Percentiles rank a stretch among this genome's conserved stretches.
Evolutionary conservation across 164 flowering plant species (phyloP).

Genomic region (Stephania japonica): DNA sequence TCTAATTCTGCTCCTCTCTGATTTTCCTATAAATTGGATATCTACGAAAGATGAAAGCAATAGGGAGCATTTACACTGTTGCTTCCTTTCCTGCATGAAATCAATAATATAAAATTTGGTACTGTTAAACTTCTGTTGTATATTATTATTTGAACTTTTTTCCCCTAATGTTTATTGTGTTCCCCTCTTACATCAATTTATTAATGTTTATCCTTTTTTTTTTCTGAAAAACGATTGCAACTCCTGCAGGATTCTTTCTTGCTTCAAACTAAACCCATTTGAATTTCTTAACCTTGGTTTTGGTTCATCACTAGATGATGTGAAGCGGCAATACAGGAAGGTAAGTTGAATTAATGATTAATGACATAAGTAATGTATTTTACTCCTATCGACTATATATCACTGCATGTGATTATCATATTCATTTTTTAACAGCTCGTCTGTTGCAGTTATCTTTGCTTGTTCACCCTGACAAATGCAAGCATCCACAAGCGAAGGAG

Average conservation of each 20-base stretch:
- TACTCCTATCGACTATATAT: not conserved
- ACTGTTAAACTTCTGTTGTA: not conserved
- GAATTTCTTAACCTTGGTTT: slow-evolving; percentile 82
- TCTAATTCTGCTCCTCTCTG: not conserved
- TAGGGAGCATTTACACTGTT: not conserved
- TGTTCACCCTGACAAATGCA: slow-evolving; percentile 99
- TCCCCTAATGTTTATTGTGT: not conserved
- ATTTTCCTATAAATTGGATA: not conserved
- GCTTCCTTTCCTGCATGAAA: not conserved
- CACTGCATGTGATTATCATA: not conserved
- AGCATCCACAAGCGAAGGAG: slow-evolving; percentile 98
- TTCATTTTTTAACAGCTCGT: slow-evolving; percentile 10
- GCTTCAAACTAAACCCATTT: slow-evolving; percentile 94
- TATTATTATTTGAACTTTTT: not conserved
- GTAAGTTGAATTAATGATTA: slow-evolving; percentile 24
- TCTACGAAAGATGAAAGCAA: not conserved
- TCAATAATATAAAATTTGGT: not conserved
- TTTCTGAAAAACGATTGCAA: not conserved
- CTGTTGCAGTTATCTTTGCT: slow-evolving; percentile 67
- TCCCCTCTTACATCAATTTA: not conserved
- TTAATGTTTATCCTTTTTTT: not conserved
- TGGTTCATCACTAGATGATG: slow-evolving; percentile 64
- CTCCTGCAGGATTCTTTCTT: slow-evolving; percentile 75
- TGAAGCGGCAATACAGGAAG: slow-evolving; percentile 94
- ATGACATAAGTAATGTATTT: not conserved